Conservation (phyloP, 257 asterid genomes). For the Craterostigma plantagineum region DNA sequence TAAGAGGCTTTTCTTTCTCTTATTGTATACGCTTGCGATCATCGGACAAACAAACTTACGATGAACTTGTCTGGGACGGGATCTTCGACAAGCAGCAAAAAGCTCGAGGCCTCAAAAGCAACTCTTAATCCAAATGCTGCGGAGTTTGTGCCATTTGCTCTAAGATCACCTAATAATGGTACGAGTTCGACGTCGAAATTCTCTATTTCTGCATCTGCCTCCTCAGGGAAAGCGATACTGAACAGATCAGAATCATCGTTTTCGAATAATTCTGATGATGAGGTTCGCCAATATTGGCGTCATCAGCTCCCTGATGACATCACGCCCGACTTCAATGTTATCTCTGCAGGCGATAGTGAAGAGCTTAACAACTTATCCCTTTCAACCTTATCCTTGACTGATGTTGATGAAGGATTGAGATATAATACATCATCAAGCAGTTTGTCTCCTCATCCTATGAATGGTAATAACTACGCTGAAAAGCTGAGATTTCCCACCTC, state of each 20-base stretch:
- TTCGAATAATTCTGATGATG: conserved; percentile 72
- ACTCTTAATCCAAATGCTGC: conserved; percentile 83
- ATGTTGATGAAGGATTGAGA: conserved; percentile 25
- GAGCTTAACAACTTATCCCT: conserved; percentile 32
- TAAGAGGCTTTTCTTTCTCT: not conserved
- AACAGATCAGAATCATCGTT: conserved; percentile 57
- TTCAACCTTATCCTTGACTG: conserved; percentile 37
- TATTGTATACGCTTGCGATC: not conserved
- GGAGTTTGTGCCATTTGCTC: conserved; percentile 67
- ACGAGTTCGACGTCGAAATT: conserved; percentile 28
- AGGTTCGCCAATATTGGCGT: conserved; percentile 68
- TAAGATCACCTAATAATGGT: conserved; percentile 27
- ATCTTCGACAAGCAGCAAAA: conserved; percentile 31
- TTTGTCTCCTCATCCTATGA: conserved; percentile 21
- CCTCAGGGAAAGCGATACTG: conserved; percentile 42
- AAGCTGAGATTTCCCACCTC: conserved; percentile 31
- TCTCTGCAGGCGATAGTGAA: conserved; percentile 33
- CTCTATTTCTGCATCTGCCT: conserved; percentile 12
- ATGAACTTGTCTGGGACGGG: conserved; percentile 57
- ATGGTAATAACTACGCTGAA: conserved; percentile 26
- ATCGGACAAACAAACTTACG: not conserved
- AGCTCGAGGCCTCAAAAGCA: conserved; percentile 27
- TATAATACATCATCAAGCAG: conserved; percentile 25
- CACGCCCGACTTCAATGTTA: conserved; percentile 59
- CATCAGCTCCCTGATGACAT: conserved; percentile 90